Base-by-base conservation (phyloP, 2,329 filamentous ascomycete species). In the Phaeosphaeriaceae sp. region DNA sequence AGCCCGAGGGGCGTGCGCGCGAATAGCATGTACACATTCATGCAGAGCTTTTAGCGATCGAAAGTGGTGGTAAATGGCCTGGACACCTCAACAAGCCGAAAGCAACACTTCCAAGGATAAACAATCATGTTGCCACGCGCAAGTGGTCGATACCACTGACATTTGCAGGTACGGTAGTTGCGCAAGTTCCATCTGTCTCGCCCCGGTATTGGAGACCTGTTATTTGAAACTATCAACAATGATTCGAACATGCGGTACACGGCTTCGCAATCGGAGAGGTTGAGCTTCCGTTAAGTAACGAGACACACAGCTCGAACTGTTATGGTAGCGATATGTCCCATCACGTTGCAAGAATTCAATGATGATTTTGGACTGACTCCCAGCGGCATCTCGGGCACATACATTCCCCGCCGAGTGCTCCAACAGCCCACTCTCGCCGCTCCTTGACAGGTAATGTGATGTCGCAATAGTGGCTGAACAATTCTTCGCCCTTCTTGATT, bases 381-480 rank as follows among this genome's bases (percentile, higher is more conserved):
- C 86, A 89, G 23, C 89, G 81, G 78, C 95, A 99, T 64, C 95
- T 86, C 59, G 86, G 81, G 79, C 95, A 99, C 84, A 92, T 89
- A 80, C 95, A 99, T 78, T 88, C 88, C 0, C 95, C 95, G 0
- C 95, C 95, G 53, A 99, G 82, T 59, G 93, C 94, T 5, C 94
- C 95, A 49, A 84, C 83, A 4, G 94, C 92, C 93, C 94, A 97
- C 71, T 96, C 94, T 61, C 95, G 87, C 57, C 95, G 86, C 73
- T 95, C 87, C 66, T 89, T 86, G 1, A 97, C 93, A 0, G 87
- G 84, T 59, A 98, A 76, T 21, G 87, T 84, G 54, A 97, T 85
- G 79, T 98, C 95, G 76, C 94, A 97, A 77, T 99, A 99, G 79
- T 98, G 94, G 74, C 93, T 97, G 62, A 97, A 78, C 47, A 98